A percentile compares a stretch with the other conserved stretches of the same genome.
Conservation (phyloP, 2,329 filamentous ascomycete species). For the Ustilaginoidea virens region DNA sequence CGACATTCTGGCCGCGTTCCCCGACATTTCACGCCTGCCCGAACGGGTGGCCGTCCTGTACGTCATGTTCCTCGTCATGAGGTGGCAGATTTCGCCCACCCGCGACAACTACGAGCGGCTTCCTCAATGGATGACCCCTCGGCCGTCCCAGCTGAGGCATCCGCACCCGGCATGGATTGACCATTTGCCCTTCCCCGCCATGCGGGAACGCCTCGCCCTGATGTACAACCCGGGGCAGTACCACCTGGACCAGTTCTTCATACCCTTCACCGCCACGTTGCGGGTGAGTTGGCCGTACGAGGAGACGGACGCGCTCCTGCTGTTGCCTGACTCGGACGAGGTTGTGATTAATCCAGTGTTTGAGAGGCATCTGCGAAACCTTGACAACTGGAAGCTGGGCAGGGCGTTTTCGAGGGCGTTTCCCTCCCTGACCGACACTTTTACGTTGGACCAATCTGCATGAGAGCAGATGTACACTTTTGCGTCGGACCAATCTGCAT, state of each 20-base stretch:
- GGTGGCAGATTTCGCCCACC: conserved; percentile 71
- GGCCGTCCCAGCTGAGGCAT: conserved; percentile 46
- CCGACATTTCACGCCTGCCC: conserved; percentile 60
- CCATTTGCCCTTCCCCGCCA: conserved; percentile 61
- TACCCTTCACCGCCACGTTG: conserved; percentile 63
- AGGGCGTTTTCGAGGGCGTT: conserved; percentile 50
- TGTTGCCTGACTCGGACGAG: conserved; percentile 42
- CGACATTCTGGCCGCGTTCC: conserved; percentile 73
- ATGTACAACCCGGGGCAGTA: conserved; percentile 33
- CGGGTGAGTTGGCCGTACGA: conserved; percentile 78
- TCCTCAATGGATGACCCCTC: conserved; percentile 57
- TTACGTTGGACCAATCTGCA: conserved; percentile 10
- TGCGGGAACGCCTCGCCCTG: conserved; percentile 52
- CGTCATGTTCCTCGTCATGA: conserved; percentile 74
- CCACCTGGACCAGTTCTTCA: conserved; percentile 67
- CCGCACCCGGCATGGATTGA: conserved; percentile 73
- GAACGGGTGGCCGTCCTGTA: conserved; percentile 74
- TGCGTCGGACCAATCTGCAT: conserved; percentile 9
- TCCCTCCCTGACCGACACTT: conserved; percentile 27
- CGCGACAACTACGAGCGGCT: conserved; percentile 65
- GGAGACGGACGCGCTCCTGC: conserved; percentile 51
- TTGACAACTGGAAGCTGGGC: conserved; percentile 73
- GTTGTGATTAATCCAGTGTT: conserved; percentile 77
- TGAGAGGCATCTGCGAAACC: conserved; percentile 57
- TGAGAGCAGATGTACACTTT: conserved; percentile 13